Evolutionary conservation across 2,329 filamentous ascomycete genomes (phyloP), one percentile per base, ranked within the genome.

Genomic region (Apiospora malaysiana): DNA sequence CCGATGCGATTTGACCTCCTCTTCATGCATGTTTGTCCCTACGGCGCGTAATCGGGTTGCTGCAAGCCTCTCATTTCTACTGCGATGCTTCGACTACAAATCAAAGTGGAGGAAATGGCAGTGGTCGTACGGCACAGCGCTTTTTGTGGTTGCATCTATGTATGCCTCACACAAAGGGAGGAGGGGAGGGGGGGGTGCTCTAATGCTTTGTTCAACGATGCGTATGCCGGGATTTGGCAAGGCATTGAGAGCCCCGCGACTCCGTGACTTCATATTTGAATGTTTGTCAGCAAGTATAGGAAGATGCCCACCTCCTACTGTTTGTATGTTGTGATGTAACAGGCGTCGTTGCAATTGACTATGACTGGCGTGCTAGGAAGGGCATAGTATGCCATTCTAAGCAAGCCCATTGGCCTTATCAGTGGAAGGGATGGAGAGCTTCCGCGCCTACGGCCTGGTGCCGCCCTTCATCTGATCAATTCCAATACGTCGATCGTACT

Each of bases 331-430:
- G 27, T 3, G 27, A 21, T 9, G 51, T 21, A 27, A 27, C 51
- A 27, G 51, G 51, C 51, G 51, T 59, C 51, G 51, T 59, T 59
- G 51, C 27, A 37, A 37, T 59, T 59, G 51, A 59, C 51, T 59
- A 37, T 32, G 32, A 37, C 16, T 16, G 16, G 27, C 18, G 51
- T 37, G 27, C 27, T 27, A n/a, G 27, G 10, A 59, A 37, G 0
- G 51, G 27, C 51, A 21, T 59, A 59, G 51, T n/a, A n/a, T n/a
- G n/a, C n/a, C 27, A 14, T 25, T 21, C 42, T 16, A 42, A 14
- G 42, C 5, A 4, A 45, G n/a, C 14, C 14, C 21, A 16, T n/a
- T 16, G 9, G 12, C 47, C 47, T 25, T 51, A 3, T 4, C 6
- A 25, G 47, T 10, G 8, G 21, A 21, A 40, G 18, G 32, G 6